Conservation (phyloP, 805 yeast genomes). For the Lipomyces kockii region DNA sequence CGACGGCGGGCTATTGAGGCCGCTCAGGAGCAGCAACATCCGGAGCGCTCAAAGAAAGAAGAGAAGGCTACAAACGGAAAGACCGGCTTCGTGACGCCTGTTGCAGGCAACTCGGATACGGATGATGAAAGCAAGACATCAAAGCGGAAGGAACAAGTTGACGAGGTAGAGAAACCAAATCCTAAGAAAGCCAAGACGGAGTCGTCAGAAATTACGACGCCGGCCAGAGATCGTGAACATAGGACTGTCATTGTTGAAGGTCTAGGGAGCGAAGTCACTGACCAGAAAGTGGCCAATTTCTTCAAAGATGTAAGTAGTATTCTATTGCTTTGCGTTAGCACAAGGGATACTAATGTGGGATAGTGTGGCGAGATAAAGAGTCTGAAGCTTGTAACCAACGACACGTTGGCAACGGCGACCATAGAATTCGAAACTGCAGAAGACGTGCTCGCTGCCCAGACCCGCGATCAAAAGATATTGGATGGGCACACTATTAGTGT, state of each 20-base stretch:
- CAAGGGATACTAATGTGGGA: background rate
- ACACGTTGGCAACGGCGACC: constrained; percentile 50
- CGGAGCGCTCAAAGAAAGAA: constrained; percentile 1
- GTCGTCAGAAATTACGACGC: constrained; percentile 10
- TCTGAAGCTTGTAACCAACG: constrained; percentile 23
- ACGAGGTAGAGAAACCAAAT: background rate
- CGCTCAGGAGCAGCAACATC: constrained; percentile 27
- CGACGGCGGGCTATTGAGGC: constrained; percentile 27
- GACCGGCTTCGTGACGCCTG: background rate
- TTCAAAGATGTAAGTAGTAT: constrained; percentile 50
- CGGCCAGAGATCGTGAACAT: constrained; percentile 54
- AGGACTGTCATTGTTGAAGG: constrained; percentile 59
- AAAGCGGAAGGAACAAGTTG: constrained; percentile 10
- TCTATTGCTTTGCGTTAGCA: background rate
- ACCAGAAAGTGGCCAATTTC: constrained; percentile 49
- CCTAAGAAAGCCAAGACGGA: constrained; percentile 20
- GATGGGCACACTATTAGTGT: constrained; percentile 54
- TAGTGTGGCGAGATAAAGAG: constrained; percentile 60
- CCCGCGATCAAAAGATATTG: constrained; percentile 56
- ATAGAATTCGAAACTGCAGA: constrained; percentile 59
- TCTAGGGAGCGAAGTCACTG: constrained; percentile 51
- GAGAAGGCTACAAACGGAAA: background rate
- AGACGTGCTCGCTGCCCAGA: constrained; percentile 61
- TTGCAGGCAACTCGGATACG: background rate
- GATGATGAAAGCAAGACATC: background rate